Conservation (phyloP, 2,329 filamentous ascomycete genomes). For the Colletotrichum abscissum region DNA sequence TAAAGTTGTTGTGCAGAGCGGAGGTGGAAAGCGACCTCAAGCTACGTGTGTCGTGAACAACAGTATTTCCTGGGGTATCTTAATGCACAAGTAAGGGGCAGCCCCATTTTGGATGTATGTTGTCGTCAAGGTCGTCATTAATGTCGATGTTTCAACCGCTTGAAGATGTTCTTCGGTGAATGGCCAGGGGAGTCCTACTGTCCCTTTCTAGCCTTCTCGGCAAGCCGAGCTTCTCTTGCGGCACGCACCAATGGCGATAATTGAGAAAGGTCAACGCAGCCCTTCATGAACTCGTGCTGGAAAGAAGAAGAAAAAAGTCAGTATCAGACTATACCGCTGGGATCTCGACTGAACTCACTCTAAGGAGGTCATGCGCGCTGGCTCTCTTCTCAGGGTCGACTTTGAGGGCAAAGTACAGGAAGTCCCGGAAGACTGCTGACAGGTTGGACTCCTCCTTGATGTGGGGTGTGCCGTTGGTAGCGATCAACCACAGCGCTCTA, state of each 20-base stretch:
- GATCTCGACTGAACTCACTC: constrained; percentile 69
- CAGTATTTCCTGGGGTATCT: constrained; percentile 33
- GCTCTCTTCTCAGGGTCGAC: constrained; percentile 98
- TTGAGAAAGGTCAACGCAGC: constrained; percentile 78
- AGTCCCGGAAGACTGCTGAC: constrained; percentile 87
- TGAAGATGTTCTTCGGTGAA: constrained; percentile 26
- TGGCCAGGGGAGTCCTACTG: constrained; percentile 44
- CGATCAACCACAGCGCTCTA: constrained; percentile 93
- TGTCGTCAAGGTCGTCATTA: constrained; percentile 35
- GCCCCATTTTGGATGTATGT: constrained; percentile 17
- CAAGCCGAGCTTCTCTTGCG: constrained; percentile 84
- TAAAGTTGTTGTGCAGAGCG: neutral
- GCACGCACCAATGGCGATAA: constrained; percentile 89
- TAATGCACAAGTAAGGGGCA: constrained; percentile 28
- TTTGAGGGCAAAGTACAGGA: constrained; percentile 91
- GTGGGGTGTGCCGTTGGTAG: constrained; percentile 92
- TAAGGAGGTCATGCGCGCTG: constrained; percentile 91
- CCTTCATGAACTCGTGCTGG: constrained; percentile 84
- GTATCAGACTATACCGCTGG: neutral
- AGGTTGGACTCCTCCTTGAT: constrained; percentile 94
- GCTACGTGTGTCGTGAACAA: constrained; percentile 23
- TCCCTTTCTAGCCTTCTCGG: constrained; percentile 82
- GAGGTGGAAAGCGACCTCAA: constrained; percentile 11
- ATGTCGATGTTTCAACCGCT: constrained; percentile 32
- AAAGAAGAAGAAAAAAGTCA: constrained; percentile 20